Evolutionary conservation across 1,284 basidiomycete genomes (phyloP).

Genomic region (Cutaneotrichosporon dermatis): DNA sequence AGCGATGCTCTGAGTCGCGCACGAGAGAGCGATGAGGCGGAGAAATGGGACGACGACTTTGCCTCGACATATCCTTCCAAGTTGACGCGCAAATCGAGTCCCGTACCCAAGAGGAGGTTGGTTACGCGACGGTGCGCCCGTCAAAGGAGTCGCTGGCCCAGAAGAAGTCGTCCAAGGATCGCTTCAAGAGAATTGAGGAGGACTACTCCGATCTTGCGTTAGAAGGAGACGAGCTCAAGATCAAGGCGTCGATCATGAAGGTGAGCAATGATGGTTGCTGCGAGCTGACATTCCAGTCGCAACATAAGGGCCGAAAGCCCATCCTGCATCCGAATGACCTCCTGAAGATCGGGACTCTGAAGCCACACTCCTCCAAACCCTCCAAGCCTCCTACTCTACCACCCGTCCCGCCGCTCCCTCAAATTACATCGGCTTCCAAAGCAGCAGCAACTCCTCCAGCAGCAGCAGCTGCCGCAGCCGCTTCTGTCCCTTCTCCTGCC

Average conservation of each 20-base stretch:
- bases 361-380: neutral
- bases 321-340: slow-evolving; percentile 85
- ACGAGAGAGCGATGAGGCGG: slow-evolving; percentile 28
- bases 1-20: slow-evolving; percentile 56
- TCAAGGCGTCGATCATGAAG: slow-evolving; percentile 84
- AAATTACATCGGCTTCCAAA: neutral
- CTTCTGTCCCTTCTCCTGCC: slow-evolving; percentile 1
- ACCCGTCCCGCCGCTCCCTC: neutral
- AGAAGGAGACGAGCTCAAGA: slow-evolving; percentile 77
- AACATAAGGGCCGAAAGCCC: slow-evolving; percentile 64
- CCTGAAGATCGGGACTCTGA: slow-evolving; percentile 47
- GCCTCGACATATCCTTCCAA: slow-evolving; percentile 68
- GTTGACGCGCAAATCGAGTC: slow-evolving; percentile 9
- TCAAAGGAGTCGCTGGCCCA: slow-evolving; percentile 1
- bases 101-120: slow-evolving; percentile 10
- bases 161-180: slow-evolving; percentile 4
- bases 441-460: neutral
- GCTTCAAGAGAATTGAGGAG: slow-evolving; percentile 49
- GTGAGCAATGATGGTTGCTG: slow-evolving; percentile 44
- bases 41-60: slow-evolving; percentile 85
- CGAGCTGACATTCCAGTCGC: slow-evolving; percentile 40
- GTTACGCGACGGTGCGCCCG: slow-evolving; percentile 38
- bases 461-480: neutral
- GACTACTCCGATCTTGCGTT: slow-evolving; percentile 82
- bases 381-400: neutral